Conservation (phyloP, 345 rosid species). For the Arabis alpina region DNA sequence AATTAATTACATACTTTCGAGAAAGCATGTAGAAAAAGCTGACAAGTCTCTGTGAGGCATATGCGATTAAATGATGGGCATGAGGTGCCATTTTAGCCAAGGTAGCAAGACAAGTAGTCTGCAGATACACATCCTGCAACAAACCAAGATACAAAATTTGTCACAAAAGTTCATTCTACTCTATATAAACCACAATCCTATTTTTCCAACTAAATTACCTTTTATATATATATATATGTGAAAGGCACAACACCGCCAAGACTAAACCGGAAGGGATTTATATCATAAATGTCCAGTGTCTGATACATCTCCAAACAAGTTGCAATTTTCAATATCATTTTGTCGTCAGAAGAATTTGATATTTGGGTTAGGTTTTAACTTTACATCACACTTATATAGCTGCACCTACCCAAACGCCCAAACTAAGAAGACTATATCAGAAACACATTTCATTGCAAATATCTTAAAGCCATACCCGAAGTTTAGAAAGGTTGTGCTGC, state of each 20-base stretch:
- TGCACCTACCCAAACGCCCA: conserved; percentile 22
- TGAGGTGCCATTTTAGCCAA: conserved; percentile 99
- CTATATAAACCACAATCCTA: conserved; percentile 2
- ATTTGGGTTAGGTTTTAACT: conserved; percentile 11
- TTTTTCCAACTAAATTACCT: conserved; percentile 17
- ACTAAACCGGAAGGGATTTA: conserved; percentile 4
- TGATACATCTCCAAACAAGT: conserved; percentile 13
- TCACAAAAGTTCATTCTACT: conserved; percentile 10
- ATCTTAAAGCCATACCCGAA: conserved; percentile 72
- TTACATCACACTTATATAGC: conserved; percentile 5
- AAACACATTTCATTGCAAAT: conserved; percentile 8
- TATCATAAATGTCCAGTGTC: conserved; percentile 8
- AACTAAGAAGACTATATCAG: conserved; percentile 8
- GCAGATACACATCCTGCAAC: conserved; percentile 94
- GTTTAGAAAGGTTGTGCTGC: conserved; percentile 90
- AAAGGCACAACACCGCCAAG: conserved; percentile 9
- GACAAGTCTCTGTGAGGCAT: conserved; percentile 96
- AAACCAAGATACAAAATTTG: conserved; percentile 6
- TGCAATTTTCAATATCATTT: conserved; percentile 5
- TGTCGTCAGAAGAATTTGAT: neutral
- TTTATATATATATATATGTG: neutral
- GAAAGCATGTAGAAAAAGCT: conserved; percentile 98
- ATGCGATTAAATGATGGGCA: conserved; percentile 89
- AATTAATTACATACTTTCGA: conserved; percentile 66
- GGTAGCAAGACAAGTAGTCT: conserved; percentile 95